Conservation (phyloP, 306 rosid species). For the Vigna mungo region DNA sequence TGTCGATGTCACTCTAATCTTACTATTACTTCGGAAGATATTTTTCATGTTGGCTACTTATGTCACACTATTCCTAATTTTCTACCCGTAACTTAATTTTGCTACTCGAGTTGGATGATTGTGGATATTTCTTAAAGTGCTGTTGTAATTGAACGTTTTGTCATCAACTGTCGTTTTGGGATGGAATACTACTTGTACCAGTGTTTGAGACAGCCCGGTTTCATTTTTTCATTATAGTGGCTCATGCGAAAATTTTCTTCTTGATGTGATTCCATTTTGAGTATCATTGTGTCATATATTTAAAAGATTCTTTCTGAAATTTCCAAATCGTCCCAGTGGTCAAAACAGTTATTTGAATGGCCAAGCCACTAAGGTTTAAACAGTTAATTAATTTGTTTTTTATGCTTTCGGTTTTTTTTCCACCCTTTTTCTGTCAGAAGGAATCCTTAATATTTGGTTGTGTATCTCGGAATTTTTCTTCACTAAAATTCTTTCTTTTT, state of each 20-base stretch:
- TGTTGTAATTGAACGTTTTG: neutral
- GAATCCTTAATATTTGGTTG: neutral
- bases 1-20: slow-evolving; percentile 12
- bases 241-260: neutral
- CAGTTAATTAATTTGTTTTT: neutral
- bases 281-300: neutral
- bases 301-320: slow-evolving; percentile 18
- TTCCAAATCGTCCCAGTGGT: slow-evolving; percentile 2
- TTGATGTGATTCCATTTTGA: neutral
- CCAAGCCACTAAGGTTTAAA: neutral
- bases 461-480: neutral
- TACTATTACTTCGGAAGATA: slow-evolving; percentile 27
- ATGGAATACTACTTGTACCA: slow-evolving; percentile 9
- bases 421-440: neutral
- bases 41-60: slow-evolving; percentile 1
- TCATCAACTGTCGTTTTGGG: slow-evolving; percentile 9
- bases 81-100: neutral
- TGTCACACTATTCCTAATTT: neutral
- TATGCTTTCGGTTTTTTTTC: neutral
- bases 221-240: neutral
- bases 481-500: neutral
- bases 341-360: neutral
- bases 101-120: neutral
- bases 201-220: slow-evolving; percentile 19
- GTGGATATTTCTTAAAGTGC: slow-evolving; percentile 6